phyloP scores from a whole-genome alignment of 2,329 filamentous ascomycete genomes.

The Sordariomycetes sp. region DNA sequence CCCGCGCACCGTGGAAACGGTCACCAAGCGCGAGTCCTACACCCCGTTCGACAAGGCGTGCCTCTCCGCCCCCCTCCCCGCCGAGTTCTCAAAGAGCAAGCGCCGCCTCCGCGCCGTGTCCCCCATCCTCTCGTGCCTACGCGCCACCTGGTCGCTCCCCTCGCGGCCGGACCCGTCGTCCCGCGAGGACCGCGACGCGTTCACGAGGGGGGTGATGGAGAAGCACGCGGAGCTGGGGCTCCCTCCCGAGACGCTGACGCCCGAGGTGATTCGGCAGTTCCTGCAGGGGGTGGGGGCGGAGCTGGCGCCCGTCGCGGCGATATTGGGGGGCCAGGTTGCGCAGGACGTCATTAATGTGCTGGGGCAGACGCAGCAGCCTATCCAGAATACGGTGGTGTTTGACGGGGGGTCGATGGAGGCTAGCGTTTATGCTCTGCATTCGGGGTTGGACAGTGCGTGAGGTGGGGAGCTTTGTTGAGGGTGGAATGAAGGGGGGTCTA shows the following conservation, averaged over 20 bases:
- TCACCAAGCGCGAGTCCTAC: slow-evolving; percentile 86
- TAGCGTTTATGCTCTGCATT: slow-evolving; percentile 71
- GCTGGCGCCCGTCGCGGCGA: slow-evolving; percentile 74
- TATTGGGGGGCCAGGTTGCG: slow-evolving; percentile 78
- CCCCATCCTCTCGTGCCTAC: slow-evolving; percentile 71
- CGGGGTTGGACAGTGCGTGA: slow-evolving; percentile 27
- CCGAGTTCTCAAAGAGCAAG: slow-evolving; percentile 52
- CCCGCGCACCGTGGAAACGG: slow-evolving; percentile 61
- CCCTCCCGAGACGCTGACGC: slow-evolving; percentile 51
- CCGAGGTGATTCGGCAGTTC: slow-evolving; percentile 70
- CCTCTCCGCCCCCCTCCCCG: slow-evolving; percentile 57
- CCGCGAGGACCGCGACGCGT: slow-evolving; percentile 56
- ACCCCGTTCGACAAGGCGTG: slow-evolving; percentile 76
- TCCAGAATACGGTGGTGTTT: slow-evolving; percentile 90
- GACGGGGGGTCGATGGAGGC: slow-evolving; percentile 73
- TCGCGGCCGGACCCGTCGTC: slow-evolving; percentile 33
- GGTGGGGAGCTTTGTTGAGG: not conserved
- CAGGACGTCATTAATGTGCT: slow-evolving; percentile 97
- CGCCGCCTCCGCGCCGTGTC: slow-evolving; percentile 66
- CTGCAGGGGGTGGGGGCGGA: slow-evolving; percentile 77
- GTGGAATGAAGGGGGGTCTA: not conserved
- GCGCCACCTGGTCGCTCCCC: slow-evolving; percentile 77
- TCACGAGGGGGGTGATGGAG: slow-evolving; percentile 64
- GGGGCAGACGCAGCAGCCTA: slow-evolving; percentile 79
- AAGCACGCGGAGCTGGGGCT: slow-evolving; percentile 65